Base-by-base conservation (phyloP, 2,329 filamentous ascomycete species). In the Pseudogymnoascus destructans region DNA sequence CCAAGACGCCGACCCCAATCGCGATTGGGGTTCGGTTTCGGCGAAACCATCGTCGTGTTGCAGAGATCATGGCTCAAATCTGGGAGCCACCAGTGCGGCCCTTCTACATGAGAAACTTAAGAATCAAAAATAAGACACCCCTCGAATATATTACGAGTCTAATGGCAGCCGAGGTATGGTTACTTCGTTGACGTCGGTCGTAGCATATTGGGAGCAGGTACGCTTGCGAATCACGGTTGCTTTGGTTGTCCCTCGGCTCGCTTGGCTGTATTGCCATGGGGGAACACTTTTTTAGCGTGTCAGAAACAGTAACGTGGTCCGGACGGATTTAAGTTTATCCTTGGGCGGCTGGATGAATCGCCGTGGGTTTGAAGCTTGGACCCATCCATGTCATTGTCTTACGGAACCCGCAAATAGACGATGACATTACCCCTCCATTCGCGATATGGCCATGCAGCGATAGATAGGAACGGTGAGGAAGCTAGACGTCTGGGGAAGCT, bases 1-100 rank as follows among this genome's bases (percentile, higher is more conserved):
- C 91, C 64, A 96, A 75, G 64, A 97, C 81, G 63, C 91, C 90
- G 60, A 88, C 83, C 64, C 91, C 90, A 69, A 98, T 81, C 70
- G 90, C 88, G 70, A 98, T 81, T 68, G 86, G 88, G 68, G 87
- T 93, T 71, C 89, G 84, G 76, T 98, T 95, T 74, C 89, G 89
- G 74, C 84, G 84, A 70, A 97, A 78, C 91, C 93, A 98, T 77
- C 84, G 86, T 76, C 88, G 86, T 67, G 88, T 87, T 65, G 89
- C 84, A 63, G 77, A 75, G 67, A 85, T 75, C 82, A 85, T 85
- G 70, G 62, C 68, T 60, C 32, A 46, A 40, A 23, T 33, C 21
- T 56, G 54, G 30, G 54, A 56, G 54, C 54, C 54, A 56, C 54
- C 33, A 56, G 54, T 52, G 46, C 23, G 23, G n/a, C 46, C 46